Evolutionary conservation across 176 grass and related monocot species (phyloP).

Genomic region (Juncus inflexus): DNA sequence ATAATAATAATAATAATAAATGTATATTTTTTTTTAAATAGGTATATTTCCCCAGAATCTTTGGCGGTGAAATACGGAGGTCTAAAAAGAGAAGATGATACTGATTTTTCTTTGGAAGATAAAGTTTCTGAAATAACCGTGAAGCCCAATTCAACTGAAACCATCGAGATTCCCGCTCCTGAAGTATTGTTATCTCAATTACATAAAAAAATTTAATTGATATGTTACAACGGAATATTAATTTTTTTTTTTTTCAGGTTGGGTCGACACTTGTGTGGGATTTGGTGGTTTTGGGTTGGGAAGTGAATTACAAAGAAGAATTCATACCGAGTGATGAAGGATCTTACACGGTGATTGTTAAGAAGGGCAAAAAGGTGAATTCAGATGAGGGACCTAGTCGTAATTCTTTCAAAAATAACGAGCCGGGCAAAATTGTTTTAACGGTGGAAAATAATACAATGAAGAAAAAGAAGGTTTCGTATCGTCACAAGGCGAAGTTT

Average conservation of each 20-base stretch:
- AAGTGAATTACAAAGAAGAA: constrained; percentile 97
- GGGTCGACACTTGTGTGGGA: constrained; percentile 66
- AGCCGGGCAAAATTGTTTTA: constrained; percentile 73
- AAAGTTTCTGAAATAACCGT: constrained; percentile 49
- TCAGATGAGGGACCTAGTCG: constrained; percentile 47
- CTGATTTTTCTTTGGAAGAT: constrained; percentile 48
- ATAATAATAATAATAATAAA: no score
- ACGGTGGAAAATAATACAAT: constrained; percentile 61
- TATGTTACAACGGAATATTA: not conserved
- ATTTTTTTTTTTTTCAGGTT: constrained; percentile 29
- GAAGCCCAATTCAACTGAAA: constrained; percentile 50
- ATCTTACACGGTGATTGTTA: constrained; percentile 74
- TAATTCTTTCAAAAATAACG: constrained; percentile 72
- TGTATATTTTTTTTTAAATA: constrained; percentile 21
- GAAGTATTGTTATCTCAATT: constrained; percentile 37
- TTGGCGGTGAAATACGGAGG: constrained; percentile 83
- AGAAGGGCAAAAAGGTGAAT: constrained; percentile 71
- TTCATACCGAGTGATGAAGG: constrained; percentile 77
- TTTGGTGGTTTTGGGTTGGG: constrained; percentile 81
- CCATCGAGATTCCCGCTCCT: constrained; percentile 56
- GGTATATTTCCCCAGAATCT: constrained; percentile 74
- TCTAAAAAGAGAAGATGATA: constrained; percentile 59
- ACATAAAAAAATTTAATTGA: not conserved
- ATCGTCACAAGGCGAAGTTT: constrained; percentile 73
- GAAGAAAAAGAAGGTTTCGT: constrained; percentile 81